Evolutionary conservation across 805 yeast species (phyloP).

Genomic region (Starmerella tilneyi): DNA sequence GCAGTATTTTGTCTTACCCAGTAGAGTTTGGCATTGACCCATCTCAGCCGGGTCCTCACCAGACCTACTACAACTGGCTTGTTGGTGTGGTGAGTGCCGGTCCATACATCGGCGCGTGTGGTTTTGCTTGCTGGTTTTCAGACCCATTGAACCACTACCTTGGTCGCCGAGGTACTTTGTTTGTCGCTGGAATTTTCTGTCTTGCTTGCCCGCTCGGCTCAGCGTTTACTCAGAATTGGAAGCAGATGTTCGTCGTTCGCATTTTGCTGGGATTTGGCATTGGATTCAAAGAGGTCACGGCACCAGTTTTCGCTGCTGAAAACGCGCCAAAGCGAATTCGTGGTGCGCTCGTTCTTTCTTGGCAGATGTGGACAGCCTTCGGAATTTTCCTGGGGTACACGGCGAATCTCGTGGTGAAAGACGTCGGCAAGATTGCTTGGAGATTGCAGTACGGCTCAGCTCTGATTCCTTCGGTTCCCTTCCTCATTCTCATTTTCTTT

Average conservation of each 20-base stretch:
- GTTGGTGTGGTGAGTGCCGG: slow-evolving; percentile 58
- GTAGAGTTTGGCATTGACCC: slow-evolving; percentile 34
- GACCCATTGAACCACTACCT: slow-evolving; percentile 42
- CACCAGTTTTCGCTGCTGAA: slow-evolving; percentile 60
- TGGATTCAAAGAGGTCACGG: slow-evolving; percentile 58
- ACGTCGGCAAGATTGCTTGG: slow-evolving; percentile 42
- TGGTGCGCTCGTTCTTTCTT: slow-evolving; percentile 58
- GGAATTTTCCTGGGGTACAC: slow-evolving; percentile 57
- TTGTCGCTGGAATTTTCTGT: slow-evolving; percentile 42
- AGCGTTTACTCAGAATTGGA: slow-evolving; percentile 52
- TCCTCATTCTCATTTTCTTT: not conserved
- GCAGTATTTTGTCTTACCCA: slow-evolving; percentile 50
- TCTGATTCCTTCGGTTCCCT: slow-evolving; percentile 41
- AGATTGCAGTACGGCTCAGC: slow-evolving; percentile 45
- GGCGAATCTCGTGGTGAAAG: slow-evolving; percentile 12
- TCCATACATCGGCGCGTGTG: slow-evolving; percentile 43
- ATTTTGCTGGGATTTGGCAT: slow-evolving; percentile 55
- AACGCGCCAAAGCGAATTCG: slow-evolving; percentile 49
- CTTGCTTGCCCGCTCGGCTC: slow-evolving; percentile 49
- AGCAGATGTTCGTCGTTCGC: slow-evolving; percentile 50
- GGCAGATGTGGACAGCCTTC: slow-evolving; percentile 69
- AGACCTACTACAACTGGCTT: slow-evolving; percentile 31
- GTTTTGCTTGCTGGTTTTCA: slow-evolving; percentile 44
- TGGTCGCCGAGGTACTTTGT: slow-evolving; percentile 45
- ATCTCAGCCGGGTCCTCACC: slow-evolving; percentile 21